Evolutionary conservation across 495 filamentous ascomycete species (phyloP).

Genomic region (Penicillium pulvis): DNA sequence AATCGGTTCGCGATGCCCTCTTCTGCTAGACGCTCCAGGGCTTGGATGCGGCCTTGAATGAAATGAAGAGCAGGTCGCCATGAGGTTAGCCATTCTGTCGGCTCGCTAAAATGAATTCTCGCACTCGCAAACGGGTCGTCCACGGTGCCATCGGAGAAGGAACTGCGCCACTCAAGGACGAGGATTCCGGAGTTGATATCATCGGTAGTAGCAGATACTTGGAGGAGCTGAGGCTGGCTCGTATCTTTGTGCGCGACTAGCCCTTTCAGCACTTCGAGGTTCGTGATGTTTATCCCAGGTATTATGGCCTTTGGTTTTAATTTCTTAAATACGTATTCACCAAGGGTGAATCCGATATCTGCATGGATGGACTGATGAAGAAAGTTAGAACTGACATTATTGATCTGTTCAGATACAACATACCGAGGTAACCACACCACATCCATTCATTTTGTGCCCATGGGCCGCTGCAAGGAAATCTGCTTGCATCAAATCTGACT

Average conservation of each 20-base stretch:
- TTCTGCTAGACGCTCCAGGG: slow-evolving; percentile 23
- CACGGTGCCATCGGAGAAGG: background rate
- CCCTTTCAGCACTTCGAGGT: slow-evolving; percentile 42
- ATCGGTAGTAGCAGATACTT: slow-evolving; percentile 11
- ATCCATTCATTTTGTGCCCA: slow-evolving; percentile 44
- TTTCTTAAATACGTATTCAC: slow-evolving; percentile 25
- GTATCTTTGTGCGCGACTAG: slow-evolving; percentile 16
- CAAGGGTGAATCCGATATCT: slow-evolving; percentile 35
- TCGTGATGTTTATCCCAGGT: slow-evolving; percentile 28
- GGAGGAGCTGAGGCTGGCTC: slow-evolving; percentile 17
- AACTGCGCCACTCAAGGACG: background rate
- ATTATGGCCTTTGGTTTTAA: slow-evolving; percentile 11
- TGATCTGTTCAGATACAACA: slow-evolving; percentile 6
- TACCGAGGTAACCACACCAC: slow-evolving; percentile 41
- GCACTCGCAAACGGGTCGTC: slow-evolving; percentile 30
- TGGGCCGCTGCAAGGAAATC: slow-evolving; percentile 31
- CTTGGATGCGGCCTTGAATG: slow-evolving; percentile 32
- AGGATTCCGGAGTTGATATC: slow-evolving; percentile 14
- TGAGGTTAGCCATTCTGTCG: slow-evolving; percentile 18
- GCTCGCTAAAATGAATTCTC: slow-evolving; percentile 18
- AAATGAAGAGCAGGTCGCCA: slow-evolving; percentile 36
- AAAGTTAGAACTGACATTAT: too few species aligned
- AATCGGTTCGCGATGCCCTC: slow-evolving; percentile 29
- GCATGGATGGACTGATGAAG: slow-evolving; percentile 12
- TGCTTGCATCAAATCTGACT: slow-evolving; percentile 37